phyloP scores from a whole-genome alignment of 73 alveolate species.

The Paramecium pentaurelia region DNA sequence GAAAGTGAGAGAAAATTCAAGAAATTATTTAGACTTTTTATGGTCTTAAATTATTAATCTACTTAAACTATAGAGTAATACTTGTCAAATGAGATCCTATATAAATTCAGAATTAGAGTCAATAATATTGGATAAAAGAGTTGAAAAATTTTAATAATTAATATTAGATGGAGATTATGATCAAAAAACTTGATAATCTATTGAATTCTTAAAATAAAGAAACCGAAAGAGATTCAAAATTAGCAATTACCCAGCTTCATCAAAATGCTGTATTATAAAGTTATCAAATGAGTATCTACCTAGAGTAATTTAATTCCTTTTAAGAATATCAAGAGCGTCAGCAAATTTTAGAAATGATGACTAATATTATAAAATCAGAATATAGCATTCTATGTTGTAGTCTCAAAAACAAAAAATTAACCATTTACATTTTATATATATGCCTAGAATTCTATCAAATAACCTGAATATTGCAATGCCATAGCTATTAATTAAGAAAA shows the following conservation, averaged over 20 bases:
- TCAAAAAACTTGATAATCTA: neutral
- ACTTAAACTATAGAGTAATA: no score
- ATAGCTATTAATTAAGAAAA: neutral
- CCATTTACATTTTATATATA: no score
- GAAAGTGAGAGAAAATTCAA: neutral
- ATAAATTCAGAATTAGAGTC: neutral
- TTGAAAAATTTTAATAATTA: no score
- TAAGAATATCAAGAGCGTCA: neutral
- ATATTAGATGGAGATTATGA: no score
- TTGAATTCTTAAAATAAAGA: no score
- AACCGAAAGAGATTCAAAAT: neutral
- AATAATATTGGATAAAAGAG: neutral
- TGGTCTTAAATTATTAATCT: no score
- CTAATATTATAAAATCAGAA: neutral
- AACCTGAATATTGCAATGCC: neutral
- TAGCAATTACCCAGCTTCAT: neutral
- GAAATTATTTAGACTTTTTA: neutral
- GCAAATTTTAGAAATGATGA: neutral
- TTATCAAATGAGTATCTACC: neutral
- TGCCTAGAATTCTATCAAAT: neutral
- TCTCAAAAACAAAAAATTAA: no score
- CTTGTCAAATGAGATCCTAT: no score
- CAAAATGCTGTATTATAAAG: neutral
- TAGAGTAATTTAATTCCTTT: neutral
- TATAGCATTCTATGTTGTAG: no score